Conservation (phyloP, 2,329 filamentous ascomycete genomes). For the Seiridium unicorne region DNA sequence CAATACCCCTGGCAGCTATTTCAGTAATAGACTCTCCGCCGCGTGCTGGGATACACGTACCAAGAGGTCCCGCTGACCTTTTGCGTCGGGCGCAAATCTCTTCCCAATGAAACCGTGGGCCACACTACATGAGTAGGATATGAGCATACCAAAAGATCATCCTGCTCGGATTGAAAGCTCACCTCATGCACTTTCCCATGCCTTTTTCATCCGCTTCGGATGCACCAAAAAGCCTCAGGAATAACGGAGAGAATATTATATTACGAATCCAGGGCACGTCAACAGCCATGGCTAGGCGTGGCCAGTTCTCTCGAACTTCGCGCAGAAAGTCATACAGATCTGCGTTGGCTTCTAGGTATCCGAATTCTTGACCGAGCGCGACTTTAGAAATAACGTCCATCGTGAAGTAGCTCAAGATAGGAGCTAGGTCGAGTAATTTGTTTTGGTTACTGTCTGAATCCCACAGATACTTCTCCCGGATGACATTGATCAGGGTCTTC, state of each 20-base stretch:
- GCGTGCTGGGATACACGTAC: slow-evolving; percentile 10
- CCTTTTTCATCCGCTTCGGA: slow-evolving; percentile 18
- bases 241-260: slow-evolving; percentile 16
- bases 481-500: slow-evolving; percentile 12
- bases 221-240: slow-evolving; percentile 20
- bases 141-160: background rate
- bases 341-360: slow-evolving; percentile 20
- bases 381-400: slow-evolving; percentile 25
- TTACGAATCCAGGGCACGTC: slow-evolving; percentile 21
- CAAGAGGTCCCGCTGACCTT: slow-evolving; percentile 17
- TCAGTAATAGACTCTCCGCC: background rate
- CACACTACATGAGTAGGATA: slow-evolving; percentile 9
- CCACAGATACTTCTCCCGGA: slow-evolving; percentile 17
- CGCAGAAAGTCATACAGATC: slow-evolving; percentile 21
- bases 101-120: slow-evolving; percentile 13
- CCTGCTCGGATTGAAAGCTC: background rate
- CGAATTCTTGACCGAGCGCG: slow-evolving; percentile 23
- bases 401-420: slow-evolving; percentile 14
- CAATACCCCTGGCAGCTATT: slow-evolving; percentile 19
- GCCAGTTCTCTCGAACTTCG: slow-evolving; percentile 12
- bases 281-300: slow-evolving; percentile 13
- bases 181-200: slow-evolving; percentile 20
- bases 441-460: background rate
- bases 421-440: slow-evolving; percentile 14
- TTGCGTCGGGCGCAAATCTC: slow-evolving; percentile 9